Evolutionary conservation across 2,329 filamentous ascomycete species (phyloP).

Genomic region (Botrytis fabae): DNA sequence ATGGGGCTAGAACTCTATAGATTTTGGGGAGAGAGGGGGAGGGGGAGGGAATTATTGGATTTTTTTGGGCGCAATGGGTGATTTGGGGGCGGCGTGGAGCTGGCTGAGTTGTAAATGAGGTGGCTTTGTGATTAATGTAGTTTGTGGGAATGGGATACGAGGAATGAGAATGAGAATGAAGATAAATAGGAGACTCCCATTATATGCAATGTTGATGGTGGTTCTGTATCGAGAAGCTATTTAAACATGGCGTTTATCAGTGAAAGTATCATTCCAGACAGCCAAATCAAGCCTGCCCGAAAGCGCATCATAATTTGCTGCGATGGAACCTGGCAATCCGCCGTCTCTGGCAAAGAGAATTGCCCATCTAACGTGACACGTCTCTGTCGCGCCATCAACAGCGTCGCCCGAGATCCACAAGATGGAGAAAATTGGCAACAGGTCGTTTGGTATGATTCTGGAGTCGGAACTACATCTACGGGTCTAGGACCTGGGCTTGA

Average conservation of each 20-base stretch:
- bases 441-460: slow-evolving; percentile 22
- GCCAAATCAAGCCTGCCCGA: neutral
- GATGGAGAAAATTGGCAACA: slow-evolving; percentile 1
- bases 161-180: neutral
- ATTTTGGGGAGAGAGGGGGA: neutral
- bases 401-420: neutral
- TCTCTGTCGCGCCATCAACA: slow-evolving; percentile 17
- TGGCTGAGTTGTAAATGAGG: neutral
- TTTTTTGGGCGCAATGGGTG: too few relatives aligned
- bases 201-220: neutral
- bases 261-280: neutral
- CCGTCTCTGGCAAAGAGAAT: neutral
- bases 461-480: slow-evolving; percentile 17
- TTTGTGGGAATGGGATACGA: neutral
- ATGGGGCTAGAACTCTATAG: neutral
- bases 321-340: slow-evolving; percentile 21
- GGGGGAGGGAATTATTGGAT: too few relatives aligned
- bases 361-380: slow-evolving; percentile 12
- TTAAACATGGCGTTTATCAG: neutral
- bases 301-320: slow-evolving; percentile 19
- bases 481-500: neutral
- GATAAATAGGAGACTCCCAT: neutral
- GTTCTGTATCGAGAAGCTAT: neutral
- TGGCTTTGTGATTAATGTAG: neutral
- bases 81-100: neutral